Evolutionary conservation across 129 eudicot species (phyloP).

Genomic region (Flaveria sonorensis): DNA sequence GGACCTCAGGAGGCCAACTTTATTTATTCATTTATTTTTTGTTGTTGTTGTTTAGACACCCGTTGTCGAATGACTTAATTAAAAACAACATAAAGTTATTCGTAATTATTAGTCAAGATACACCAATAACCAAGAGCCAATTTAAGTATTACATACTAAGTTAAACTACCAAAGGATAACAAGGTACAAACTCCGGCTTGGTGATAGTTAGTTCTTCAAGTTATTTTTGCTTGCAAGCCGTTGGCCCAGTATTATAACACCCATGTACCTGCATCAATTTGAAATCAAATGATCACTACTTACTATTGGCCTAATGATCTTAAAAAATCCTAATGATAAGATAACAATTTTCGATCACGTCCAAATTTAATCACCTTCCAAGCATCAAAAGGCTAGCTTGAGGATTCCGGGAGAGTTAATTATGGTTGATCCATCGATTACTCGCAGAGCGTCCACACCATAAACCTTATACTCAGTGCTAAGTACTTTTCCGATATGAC

Average conservation of each 20-base stretch:
- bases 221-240: not conserved
- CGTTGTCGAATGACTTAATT: no score
- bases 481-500: constrained; percentile 64
- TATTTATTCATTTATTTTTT: no score
- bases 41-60: no score
- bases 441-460: constrained; percentile 58
- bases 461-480: constrained; percentile 59
- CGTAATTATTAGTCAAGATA: no score
- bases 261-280: not conserved
- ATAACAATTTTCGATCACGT: not conserved
- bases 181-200: not conserved
- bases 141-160: no score
- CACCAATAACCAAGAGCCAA: no score
- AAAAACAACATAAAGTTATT: no score
- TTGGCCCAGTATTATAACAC: constrained; percentile 1
- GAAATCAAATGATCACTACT: not conserved
- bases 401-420: constrained; percentile 68
- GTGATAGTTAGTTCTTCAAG: not conserved
- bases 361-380: constrained; percentile 50
- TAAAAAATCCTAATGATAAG: not conserved
- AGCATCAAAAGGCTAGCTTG: constrained; percentile 77
- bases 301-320: not conserved
- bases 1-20: no score
- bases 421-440: constrained; percentile 77
- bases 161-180: not conserved